These are phyloP conservation scores for Escovopsis sp. DNA, from an alignment of 2,329 filamentous ascomycete genomes.

Conservation along the genomic window DNA sequence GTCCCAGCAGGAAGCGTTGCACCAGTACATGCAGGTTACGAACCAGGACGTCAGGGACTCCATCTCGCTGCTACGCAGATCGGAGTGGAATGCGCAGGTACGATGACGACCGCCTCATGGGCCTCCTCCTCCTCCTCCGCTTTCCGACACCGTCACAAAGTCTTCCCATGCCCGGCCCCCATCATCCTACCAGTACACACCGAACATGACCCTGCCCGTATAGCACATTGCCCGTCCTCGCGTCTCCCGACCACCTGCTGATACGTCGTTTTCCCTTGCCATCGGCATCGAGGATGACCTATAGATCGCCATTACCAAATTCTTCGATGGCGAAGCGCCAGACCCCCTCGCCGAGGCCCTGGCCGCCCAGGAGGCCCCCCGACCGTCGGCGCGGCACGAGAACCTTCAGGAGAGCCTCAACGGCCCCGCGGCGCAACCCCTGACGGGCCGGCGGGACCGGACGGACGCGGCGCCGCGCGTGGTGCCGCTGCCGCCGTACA, in stretches of 20 bases:
- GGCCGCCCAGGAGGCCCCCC: constrained; percentile 47
- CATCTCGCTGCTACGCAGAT: constrained; percentile 63
- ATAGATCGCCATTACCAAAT: constrained; percentile 88
- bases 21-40: constrained; percentile 81
- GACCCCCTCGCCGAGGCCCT: constrained; percentile 68
- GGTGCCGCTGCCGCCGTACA: constrained; percentile 58
- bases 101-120: constrained; percentile 4
- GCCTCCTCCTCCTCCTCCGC: background rate
- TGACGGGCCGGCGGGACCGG: constrained; percentile 14
- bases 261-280: too few relatives aligned
- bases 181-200: too few relatives aligned
- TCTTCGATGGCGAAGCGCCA: constrained; percentile 89
- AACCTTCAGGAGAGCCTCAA: constrained; percentile 51
- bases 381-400: constrained; percentile 51
- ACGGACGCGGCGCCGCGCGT: constrained; percentile 68
- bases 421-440: constrained; percentile 12
- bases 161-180: constrained; percentile 1
- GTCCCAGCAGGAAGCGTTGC: constrained; percentile 67
- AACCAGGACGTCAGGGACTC: constrained; percentile 67
- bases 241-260: too few relatives aligned
- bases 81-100: constrained; percentile 93
- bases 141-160: background rate
- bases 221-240: too few relatives aligned
- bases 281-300: too few relatives aligned
- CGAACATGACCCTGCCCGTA: too few relatives aligned